These are phyloP conservation scores for Rhodotorula diobovata DNA, from an alignment of 768 basidiomycete species.

Conservation along the genomic window DNA sequence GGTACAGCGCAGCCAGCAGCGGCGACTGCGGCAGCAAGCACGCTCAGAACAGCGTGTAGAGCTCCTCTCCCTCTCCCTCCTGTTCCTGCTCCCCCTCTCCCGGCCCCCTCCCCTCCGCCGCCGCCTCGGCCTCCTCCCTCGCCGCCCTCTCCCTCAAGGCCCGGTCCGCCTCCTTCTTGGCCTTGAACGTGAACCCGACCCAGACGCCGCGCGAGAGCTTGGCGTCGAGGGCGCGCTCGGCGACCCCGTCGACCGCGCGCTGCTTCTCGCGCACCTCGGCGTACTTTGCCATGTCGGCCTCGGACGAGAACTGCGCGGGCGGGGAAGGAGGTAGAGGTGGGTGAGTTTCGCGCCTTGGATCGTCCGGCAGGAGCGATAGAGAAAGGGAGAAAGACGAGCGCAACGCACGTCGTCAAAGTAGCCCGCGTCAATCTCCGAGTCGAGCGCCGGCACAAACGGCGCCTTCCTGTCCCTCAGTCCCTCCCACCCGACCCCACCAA, in stretches of 20 bases:
- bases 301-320: conserved; percentile 53
- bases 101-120: background rate
- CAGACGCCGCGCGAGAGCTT: conserved; percentile 42
- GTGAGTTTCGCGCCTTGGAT: background rate
- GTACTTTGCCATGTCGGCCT: conserved; percentile 97
- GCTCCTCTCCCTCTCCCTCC: conserved; percentile 1
- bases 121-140: too few relatives aligned
- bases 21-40: background rate
- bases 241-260: conserved; percentile 70
- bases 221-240: conserved; percentile 66
- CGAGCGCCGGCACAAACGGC: conserved; percentile 90
- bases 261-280: conserved; percentile 98
- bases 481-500: conserved; percentile 68
- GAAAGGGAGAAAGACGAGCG: background rate
- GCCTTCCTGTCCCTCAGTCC: conserved; percentile 65
- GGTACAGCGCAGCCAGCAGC: too few relatives aligned
- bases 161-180: conserved; percentile 34
- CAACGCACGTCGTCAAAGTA: conserved; percentile 43
- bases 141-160: conserved; percentile 9
- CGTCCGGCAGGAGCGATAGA: background rate
- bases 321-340: conserved; percentile 23
- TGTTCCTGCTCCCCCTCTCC: background rate
- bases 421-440: conserved; percentile 72
- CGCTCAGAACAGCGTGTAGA: conserved; percentile 19
- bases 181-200: conserved; percentile 45